Evolutionary conservation across 2,329 filamentous ascomycete genomes (phyloP).

Genomic region (Penicillium sp.): DNA sequence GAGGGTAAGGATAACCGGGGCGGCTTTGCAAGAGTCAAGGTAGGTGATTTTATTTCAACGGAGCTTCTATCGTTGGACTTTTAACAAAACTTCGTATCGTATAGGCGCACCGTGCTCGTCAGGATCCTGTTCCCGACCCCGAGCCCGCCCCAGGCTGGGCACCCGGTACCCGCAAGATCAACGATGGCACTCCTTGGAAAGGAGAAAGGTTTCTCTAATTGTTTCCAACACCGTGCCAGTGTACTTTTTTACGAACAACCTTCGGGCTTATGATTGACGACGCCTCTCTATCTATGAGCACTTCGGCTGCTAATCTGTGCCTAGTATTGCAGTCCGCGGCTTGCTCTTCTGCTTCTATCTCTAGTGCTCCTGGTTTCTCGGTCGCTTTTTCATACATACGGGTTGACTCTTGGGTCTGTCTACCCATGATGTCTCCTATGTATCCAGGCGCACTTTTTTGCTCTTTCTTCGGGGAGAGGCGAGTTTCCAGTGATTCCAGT

Average conservation of each 20-base stretch:
- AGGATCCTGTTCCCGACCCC: neutral
- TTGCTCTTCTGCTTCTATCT: neutral
- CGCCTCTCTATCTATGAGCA: neutral
- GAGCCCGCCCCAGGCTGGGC: constrained; percentile 1
- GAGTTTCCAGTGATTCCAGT: neutral
- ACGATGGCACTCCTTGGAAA: neutral
- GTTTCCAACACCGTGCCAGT: neutral
- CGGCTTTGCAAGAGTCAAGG: constrained; percentile 4
- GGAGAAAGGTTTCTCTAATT: neutral
- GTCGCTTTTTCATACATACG: neutral
- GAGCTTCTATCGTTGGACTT: neutral
- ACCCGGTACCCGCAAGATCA: neutral
- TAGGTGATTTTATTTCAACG: neutral
- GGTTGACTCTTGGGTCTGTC: neutral
- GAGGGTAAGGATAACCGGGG: neutral
- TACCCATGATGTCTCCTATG: neutral
- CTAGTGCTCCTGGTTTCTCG: neutral
- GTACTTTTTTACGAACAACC: neutral
- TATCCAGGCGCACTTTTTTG: neutral
- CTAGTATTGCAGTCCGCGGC: neutral
- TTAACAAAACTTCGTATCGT: neutral
- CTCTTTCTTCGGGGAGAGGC: neutral
- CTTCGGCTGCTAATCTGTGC: neutral
- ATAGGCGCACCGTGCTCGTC: neutral
- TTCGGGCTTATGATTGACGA: neutral